A percentile compares a stretch with the other conserved stretches of the same genome.
Conservation (phyloP, 495 filamentous ascomycete genomes). For the Xanthoparmelia taractica region DNA sequence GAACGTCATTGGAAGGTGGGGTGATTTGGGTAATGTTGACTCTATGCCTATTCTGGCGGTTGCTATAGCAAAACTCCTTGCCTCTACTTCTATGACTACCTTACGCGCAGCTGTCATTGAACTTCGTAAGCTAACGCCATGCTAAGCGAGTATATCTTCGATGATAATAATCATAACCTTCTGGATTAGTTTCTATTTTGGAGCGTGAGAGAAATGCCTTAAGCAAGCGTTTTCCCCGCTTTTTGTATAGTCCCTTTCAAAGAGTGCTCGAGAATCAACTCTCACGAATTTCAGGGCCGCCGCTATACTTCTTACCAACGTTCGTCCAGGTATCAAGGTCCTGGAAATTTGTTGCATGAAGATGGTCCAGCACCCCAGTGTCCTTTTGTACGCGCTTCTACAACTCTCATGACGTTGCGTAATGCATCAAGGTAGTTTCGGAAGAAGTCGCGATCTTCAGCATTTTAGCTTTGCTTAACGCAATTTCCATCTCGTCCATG, state of each 20-base stretch:
- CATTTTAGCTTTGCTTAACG: slow-evolving; percentile 1
- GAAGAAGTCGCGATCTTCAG: slow-evolving; percentile 16
- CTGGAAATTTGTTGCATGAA: neutral
- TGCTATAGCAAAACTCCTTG: neutral
- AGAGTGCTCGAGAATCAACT: neutral
- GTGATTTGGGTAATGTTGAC: neutral
- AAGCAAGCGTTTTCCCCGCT: neutral
- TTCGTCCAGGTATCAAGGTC: neutral
- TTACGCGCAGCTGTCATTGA: no score
- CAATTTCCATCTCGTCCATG: neutral
- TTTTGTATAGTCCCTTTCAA: neutral
- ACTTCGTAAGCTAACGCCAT: no score
- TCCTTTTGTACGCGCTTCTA: neutral
- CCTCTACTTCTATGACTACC: neutral
- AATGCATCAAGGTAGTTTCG: neutral
- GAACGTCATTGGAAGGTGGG: neutral
- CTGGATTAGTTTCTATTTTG: no score
- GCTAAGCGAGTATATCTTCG: neutral
- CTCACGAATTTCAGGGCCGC: neutral
- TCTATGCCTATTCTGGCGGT: slow-evolving; percentile 3
- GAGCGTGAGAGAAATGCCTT: neutral
- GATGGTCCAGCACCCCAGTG: neutral
- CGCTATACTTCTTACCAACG: neutral
- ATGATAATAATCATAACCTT: neutral
- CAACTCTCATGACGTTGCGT: neutral